Conservation (phyloP, 176 grass and related monocot genomes). For the Ampelocalamus luodianensis region DNA sequence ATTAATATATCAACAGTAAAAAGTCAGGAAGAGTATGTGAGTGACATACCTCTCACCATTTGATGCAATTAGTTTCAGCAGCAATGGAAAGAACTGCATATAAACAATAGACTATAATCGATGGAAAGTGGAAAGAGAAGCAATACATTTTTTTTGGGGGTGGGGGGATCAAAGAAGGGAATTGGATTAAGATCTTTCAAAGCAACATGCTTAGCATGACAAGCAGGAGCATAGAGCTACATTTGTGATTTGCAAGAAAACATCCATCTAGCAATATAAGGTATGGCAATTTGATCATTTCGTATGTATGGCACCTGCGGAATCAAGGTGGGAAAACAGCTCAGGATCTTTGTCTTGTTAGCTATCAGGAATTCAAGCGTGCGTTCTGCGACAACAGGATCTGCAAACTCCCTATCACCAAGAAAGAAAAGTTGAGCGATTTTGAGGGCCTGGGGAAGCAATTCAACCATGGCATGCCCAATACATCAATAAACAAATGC, state of each 20-base stretch:
- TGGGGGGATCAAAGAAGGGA: not conserved
- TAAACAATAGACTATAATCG: not conserved
- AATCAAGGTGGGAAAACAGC: constrained; percentile 61
- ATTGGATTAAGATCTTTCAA: not conserved
- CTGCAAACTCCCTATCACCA: constrained; percentile 69
- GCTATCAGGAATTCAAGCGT: constrained; percentile 67
- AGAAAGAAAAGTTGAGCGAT: constrained; percentile 13
- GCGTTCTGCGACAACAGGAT: constrained; percentile 63
- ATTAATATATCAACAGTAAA: not conserved
- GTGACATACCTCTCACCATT: constrained; percentile 79
- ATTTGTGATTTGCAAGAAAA: constrained; percentile 5
- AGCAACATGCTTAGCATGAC: not conserved
- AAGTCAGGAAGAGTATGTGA: not conserved
- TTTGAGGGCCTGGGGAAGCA: not conserved
- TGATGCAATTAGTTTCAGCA: constrained; percentile 92
- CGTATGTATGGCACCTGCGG: constrained; percentile 51
- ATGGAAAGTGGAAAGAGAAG: constrained; percentile 15
- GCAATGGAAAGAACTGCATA: constrained; percentile 86
- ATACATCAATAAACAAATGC: not conserved
- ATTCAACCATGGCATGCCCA: not conserved
- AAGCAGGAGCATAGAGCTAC: constrained; percentile 2
- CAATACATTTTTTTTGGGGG: not conserved
- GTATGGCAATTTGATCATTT: not conserved
- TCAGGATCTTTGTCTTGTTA: constrained; percentile 75
- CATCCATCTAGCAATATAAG: not conserved